Evolutionary conservation across 225 moss, liverwort and hornwort species (phyloP).

Genomic region (Polytrichum commune): DNA sequence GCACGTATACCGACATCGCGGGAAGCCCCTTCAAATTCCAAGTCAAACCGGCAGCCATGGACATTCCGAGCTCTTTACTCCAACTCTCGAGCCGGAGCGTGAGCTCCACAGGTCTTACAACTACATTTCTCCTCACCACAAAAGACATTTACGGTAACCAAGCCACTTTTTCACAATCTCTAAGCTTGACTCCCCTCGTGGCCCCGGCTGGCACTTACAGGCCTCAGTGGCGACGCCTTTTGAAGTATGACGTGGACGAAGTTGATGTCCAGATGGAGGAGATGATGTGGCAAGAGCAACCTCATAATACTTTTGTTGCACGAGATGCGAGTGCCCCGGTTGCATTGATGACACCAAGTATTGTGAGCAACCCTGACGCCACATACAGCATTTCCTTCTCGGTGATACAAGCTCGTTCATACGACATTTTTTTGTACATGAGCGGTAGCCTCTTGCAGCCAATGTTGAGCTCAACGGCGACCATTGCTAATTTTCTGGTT

Average conservation of each 20-base stretch:
- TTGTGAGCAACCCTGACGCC: conserved; percentile 39
- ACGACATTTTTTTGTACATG: conserved; percentile 49
- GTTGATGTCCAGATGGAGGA: no score
- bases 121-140: conserved; percentile 36
- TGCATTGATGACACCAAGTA: conserved; percentile 18
- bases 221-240: conserved; percentile 4
- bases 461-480: conserved; percentile 12
- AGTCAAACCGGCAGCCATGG: conserved; percentile 24
- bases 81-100: conserved; percentile 15
- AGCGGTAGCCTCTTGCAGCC: conserved; percentile 29
- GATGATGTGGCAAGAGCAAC: no score
- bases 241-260: neutral
- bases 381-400: conserved; percentile 43
- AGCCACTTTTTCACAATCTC: conserved; percentile 28
- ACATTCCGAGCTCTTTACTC: conserved; percentile 27
- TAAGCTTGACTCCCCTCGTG: conserved; percentile 25
- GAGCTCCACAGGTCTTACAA: conserved; percentile 24
- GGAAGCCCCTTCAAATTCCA: conserved; percentile 42
- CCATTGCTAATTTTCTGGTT: conserved; percentile 29
- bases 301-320: no score
- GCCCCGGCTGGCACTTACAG: conserved; percentile 12
- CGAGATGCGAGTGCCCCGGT: neutral
- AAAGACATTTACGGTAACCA: conserved; percentile 46
- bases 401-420: conserved; percentile 24
- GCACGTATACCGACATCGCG: conserved; percentile 14